Evolutionary conservation across 2,329 filamentous ascomycete genomes (phyloP).

Genomic region (Cryphonectria carpinicola): DNA sequence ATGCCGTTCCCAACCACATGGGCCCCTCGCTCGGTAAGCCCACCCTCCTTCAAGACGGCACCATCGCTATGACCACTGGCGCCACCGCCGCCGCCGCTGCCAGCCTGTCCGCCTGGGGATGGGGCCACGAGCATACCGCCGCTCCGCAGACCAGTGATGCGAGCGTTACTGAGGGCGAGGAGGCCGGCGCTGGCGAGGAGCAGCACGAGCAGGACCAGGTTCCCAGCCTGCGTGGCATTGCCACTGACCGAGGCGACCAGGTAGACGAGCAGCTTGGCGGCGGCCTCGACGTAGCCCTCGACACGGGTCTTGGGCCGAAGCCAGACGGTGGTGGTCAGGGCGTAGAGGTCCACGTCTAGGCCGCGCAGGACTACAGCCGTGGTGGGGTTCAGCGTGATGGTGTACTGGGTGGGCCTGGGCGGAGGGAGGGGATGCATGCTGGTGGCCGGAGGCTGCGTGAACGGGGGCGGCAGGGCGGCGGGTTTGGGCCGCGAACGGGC

Average conservation of each 20-base stretch:
- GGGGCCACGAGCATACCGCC: conserved; percentile 52
- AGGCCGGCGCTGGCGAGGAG: conserved; percentile 57
- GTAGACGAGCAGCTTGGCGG: conserved; percentile 62
- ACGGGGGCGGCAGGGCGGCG: conserved; percentile 13
- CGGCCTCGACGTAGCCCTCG: conserved; percentile 56
- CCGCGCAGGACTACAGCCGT: conserved; percentile 54
- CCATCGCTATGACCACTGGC: background rate
- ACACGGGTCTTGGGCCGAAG: conserved; percentile 53
- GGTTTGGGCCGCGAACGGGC: conserved; percentile 43
- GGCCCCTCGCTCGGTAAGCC: background rate
- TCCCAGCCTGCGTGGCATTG: conserved; percentile 58
- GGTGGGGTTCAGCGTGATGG: conserved; percentile 24
- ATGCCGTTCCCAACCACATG: background rate
- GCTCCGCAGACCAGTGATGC: conserved; percentile 52
- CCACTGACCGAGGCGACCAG: conserved; percentile 58
- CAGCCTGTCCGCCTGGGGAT: conserved; percentile 28
- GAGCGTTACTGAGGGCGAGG: conserved; percentile 57
- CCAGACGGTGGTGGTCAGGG: conserved; percentile 62
- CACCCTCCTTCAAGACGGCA: background rate
- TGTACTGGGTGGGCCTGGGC: conserved; percentile 23
- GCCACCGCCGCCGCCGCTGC: background rate
- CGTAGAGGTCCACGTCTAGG: conserved; percentile 58
- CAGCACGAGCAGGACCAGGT: conserved; percentile 54
- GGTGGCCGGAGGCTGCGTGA: conserved; percentile 15
- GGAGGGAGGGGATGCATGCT: conserved; percentile 29